phyloP scores from a whole-genome alignment of 768 basidiomycete species.

The Calocera cornea region DNA sequence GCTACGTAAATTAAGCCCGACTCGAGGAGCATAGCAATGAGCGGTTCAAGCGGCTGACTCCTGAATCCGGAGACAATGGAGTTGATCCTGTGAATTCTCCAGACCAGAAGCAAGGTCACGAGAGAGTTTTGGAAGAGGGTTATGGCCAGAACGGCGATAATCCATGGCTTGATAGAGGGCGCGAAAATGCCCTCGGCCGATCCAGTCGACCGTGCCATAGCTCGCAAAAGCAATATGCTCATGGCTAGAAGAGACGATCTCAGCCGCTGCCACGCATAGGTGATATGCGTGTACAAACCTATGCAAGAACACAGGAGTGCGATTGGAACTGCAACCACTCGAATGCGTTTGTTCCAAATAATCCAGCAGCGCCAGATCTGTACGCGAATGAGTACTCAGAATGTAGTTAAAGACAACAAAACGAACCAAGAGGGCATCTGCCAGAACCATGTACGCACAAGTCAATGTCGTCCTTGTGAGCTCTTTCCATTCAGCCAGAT shows the following conservation, averaged over 20 bases:
- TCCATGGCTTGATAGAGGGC: background rate
- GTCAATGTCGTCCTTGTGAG: background rate
- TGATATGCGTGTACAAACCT: background rate
- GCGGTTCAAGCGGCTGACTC: background rate
- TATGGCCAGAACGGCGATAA: background rate
- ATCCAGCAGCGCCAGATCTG: background rate
- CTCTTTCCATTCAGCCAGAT: background rate
- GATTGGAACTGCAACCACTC: background rate
- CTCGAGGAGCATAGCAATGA: background rate
- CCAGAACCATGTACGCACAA: background rate
- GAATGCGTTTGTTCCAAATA: background rate
- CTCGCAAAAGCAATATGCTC: background rate
- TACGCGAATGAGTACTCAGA: background rate
- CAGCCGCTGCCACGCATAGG: background rate
- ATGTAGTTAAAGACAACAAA: background rate
- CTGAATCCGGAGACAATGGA: background rate
- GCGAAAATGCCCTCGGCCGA: background rate
- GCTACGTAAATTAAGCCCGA: background rate
- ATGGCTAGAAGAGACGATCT: background rate
- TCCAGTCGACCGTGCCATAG: background rate
- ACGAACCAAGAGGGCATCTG: background rate
- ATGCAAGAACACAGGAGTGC: background rate
- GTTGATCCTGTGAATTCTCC: background rate
- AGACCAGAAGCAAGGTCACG: background rate
- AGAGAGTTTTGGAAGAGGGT: background rate